These are phyloP conservation scores for Eucalyptus victrix DNA, from an alignment of 345 rosid genomes.

Conservation along the genomic window DNA sequence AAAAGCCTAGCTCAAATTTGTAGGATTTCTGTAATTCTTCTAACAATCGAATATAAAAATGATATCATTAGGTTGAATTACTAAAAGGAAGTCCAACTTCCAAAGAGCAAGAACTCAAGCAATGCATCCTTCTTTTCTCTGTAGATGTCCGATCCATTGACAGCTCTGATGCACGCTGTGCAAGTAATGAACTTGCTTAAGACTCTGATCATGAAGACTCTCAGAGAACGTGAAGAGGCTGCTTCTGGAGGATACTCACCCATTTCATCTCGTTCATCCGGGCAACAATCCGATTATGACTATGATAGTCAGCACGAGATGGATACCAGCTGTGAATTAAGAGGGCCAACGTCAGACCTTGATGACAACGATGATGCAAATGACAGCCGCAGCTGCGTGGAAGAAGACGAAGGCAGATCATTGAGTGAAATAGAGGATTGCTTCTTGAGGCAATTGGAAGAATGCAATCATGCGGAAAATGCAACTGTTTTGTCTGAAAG, in stretches of 20 bases:
- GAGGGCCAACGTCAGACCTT: constrained; percentile 36
- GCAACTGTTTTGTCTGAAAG: neutral
- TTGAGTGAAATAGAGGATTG: constrained; percentile 51
- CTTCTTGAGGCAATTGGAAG: constrained; percentile 51
- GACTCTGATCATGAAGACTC: constrained; percentile 52
- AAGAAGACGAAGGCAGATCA: constrained; percentile 42
- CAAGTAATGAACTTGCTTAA: constrained; percentile 99
- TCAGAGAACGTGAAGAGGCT: constrained; percentile 68
- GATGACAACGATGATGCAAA: constrained; percentile 26
- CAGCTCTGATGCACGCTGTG: constrained; percentile 94
- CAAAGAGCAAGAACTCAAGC: neutral
- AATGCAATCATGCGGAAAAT: neutral
- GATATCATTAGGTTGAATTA: neutral
- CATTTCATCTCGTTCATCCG: constrained; percentile 45
- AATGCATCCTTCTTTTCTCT: neutral
- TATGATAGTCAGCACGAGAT: constrained; percentile 68
- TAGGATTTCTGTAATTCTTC: neutral
- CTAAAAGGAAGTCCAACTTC: neutral
- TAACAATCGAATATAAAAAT: neutral
- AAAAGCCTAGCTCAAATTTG: neutral
- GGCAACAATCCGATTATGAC: constrained; percentile 43
- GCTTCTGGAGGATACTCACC: constrained; percentile 64
- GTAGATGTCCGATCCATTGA: constrained; percentile 96
- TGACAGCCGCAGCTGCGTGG: constrained; percentile 18
- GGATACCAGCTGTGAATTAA: constrained; percentile 70